Percentiles rank a stretch among this genome's conserved stretches.
These are phyloP conservation scores for Zygosaccharomyces bisporus DNA, from an alignment of 805 yeast genomes.

Conservation along the genomic window DNA sequence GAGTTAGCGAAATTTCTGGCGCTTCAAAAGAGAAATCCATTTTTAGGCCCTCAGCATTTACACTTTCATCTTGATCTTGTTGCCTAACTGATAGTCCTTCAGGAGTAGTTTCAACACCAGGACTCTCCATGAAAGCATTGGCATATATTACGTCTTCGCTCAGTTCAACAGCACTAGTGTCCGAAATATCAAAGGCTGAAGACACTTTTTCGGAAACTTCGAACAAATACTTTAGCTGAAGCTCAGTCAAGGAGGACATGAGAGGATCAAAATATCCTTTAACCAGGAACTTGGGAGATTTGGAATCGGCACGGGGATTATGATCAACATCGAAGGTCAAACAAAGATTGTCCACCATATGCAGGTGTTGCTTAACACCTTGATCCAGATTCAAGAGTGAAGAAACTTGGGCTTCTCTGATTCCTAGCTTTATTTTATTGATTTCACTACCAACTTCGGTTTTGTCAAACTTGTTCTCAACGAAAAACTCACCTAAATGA, in stretches of 20 bases:
- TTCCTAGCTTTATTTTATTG: conserved; percentile 63
- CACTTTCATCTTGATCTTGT: conserved; percentile 2
- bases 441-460: conserved; percentile 33
- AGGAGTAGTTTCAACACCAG: conserved; percentile 21
- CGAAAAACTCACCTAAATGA: conserved; percentile 77
- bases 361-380: conserved; percentile 47
- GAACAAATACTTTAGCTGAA: conserved; percentile 58
- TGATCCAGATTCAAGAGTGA: conserved; percentile 54
- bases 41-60: conserved; percentile 9
- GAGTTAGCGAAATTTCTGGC: conserved; percentile 60
- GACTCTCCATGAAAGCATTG: conserved; percentile 43
- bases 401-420: conserved; percentile 65
- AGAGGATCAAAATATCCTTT: conserved; percentile 60
- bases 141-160: conserved; percentile 65
- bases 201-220: conserved; percentile 54
- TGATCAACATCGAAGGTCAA: conserved; percentile 57
- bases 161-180: conserved; percentile 48
- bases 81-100: conserved; percentile 1
- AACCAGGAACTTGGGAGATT: conserved; percentile 48
- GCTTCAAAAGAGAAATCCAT: conserved; percentile 49
- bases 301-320: conserved; percentile 38
- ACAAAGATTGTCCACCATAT: conserved; percentile 65
- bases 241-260: conserved; percentile 56
- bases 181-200: conserved; percentile 47
- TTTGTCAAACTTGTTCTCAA: conserved; percentile 54